phyloP scores from a whole-genome alignment of 768 basidiomycete genomes.

The Hemileccinum rubropunctum region DNA sequence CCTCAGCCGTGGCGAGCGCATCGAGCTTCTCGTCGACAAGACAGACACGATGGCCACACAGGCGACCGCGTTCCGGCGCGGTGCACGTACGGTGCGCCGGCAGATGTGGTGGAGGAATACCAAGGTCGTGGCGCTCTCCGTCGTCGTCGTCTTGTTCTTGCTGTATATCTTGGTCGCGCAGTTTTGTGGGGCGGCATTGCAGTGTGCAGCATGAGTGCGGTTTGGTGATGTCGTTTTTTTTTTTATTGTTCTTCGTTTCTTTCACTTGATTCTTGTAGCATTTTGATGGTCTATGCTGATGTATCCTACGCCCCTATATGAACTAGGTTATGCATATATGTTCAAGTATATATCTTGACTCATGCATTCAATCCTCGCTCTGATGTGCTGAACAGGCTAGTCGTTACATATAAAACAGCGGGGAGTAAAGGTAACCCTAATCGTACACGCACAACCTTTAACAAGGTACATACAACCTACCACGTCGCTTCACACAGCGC shows the following conservation, averaged over 20 bases:
- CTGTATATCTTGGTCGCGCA: conserved; percentile 84
- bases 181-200: conserved; percentile 83
- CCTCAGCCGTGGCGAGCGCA: conserved; percentile 88
- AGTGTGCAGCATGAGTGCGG: conserved; percentile 41
- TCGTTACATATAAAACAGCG: conserved; percentile 16
- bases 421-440: conserved; percentile 2
- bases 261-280: conserved; percentile 8
- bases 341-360: not conserved
- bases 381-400: too few relatives aligned
- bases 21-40: conserved; percentile 95
- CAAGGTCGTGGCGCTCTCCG: conserved; percentile 62
- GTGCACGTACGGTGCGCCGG: conserved; percentile 76
- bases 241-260: not conserved
- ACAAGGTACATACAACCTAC: conserved; percentile 7
- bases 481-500: not conserved
- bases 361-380: too few relatives aligned
- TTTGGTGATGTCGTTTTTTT: not conserved
- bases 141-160: conserved; percentile 70
- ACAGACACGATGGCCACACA: conserved; percentile 95
- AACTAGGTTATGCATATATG: not conserved
- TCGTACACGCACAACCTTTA: conserved; percentile 11
- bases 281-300: conserved; percentile 3
- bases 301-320: conserved; percentile 7
- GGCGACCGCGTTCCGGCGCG: conserved; percentile 89
- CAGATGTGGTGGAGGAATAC: conserved; percentile 91